A percentile compares a stretch with the other conserved stretches of the same genome.
Evolutionary conservation across 2,329 filamentous ascomycete genomes (phyloP).

Genomic region (Reticulascus tulasneorum): DNA sequence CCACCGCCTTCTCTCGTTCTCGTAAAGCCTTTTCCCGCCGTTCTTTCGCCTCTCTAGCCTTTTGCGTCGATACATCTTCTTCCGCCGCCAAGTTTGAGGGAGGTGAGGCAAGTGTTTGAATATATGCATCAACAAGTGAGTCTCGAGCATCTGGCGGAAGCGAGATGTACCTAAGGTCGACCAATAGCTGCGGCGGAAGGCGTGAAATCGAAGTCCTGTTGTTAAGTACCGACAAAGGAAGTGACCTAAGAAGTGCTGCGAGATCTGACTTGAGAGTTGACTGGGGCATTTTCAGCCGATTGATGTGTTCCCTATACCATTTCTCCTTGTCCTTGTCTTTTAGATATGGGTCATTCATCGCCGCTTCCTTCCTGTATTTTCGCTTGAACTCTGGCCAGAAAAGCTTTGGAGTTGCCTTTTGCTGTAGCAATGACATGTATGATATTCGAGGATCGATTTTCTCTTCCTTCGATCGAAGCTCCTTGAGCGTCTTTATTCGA

Average conservation of each 20-base stretch:
- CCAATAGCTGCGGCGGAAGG: constrained; percentile 59
- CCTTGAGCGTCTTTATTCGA: constrained; percentile 68
- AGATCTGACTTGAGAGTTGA: constrained; percentile 68
- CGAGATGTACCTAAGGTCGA: constrained; percentile 67
- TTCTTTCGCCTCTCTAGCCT: constrained; percentile 45
- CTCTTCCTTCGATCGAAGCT: constrained; percentile 68
- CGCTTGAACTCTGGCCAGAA: constrained; percentile 97
- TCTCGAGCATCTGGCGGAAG: constrained; percentile 60
- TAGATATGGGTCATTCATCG: constrained; percentile 72
- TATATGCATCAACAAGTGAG: constrained; percentile 60
- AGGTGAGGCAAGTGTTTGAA: constrained; percentile 58
- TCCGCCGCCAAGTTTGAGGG: constrained; percentile 33
- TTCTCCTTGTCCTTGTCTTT: constrained; percentile 77
- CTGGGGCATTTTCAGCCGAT: constrained; percentile 61
- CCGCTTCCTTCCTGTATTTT: constrained; percentile 77
- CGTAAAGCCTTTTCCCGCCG: constrained; percentile 61
- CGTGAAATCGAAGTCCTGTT: constrained; percentile 50
- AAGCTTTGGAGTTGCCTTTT: constrained; percentile 80
- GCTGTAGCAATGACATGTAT: constrained; percentile 77
- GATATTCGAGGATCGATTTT: constrained; percentile 79
- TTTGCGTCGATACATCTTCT: constrained; percentile 48
- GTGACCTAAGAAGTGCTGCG: constrained; percentile 57
- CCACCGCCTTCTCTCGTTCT: constrained; percentile 53
- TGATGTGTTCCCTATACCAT: constrained; percentile 71
- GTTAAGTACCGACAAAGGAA: constrained; percentile 57